Conservation (phyloP, 768 basidiomycete species). For the Trametes elegans region DNA sequence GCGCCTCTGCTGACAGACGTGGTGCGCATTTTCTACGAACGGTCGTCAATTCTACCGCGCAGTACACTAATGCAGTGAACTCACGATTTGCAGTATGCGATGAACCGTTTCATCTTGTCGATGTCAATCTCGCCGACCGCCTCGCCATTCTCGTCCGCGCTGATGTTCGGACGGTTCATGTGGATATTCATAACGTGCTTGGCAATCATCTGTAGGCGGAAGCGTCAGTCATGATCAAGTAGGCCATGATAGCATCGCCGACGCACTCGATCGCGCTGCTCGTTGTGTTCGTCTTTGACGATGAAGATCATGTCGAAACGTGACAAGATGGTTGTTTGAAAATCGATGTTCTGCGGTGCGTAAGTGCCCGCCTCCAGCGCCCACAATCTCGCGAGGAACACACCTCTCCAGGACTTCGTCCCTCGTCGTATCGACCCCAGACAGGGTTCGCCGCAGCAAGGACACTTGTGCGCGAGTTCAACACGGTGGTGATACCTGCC, state of each 20-base stretch:
- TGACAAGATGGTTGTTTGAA: slow-evolving; percentile 96
- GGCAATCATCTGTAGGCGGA: slow-evolving; percentile 73
- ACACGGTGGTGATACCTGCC: slow-evolving; percentile 95
- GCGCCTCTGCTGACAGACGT: slow-evolving; percentile 86
- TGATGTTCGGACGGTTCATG: slow-evolving; percentile 84
- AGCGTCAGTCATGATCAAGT: neutral
- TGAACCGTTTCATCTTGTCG: slow-evolving; percentile 98
- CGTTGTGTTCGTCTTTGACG: slow-evolving; percentile 97
- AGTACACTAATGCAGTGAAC: slow-evolving; percentile 13
- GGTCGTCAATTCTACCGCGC: neutral
- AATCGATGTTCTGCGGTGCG: slow-evolving; percentile 77
- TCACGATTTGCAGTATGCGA: slow-evolving; percentile 93
- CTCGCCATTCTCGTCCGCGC: slow-evolving; percentile 59
- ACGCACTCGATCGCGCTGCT: slow-evolving; percentile 81
- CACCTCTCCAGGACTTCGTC: slow-evolving; percentile 92
- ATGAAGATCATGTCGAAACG: slow-evolving; percentile 99
- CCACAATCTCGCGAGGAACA: neutral
- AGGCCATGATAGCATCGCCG: neutral
- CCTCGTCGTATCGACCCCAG: slow-evolving; percentile 97
- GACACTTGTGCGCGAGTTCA: slow-evolving; percentile 95
- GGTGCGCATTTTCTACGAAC: slow-evolving; percentile 87
- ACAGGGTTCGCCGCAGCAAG: slow-evolving; percentile 98
- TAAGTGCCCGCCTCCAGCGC: neutral
- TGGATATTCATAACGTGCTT: slow-evolving; percentile 99
- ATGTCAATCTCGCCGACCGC: slow-evolving; percentile 87